Evolutionary conservation across 2,329 filamentous ascomycete species (phyloP).

Genomic region (Apiospora hydei): DNA sequence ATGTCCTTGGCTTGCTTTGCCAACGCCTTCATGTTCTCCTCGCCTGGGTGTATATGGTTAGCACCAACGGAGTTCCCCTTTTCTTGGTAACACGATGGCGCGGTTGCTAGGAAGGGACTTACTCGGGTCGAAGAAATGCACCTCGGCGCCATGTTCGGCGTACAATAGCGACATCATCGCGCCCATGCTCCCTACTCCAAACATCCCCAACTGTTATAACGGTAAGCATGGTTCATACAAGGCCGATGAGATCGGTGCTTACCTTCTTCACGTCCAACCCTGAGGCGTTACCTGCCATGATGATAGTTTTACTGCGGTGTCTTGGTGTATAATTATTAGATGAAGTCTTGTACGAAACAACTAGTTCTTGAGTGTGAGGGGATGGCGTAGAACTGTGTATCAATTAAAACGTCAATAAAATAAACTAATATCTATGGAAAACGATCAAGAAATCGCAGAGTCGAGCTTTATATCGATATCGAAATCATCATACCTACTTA

Average conservation of each 20-base stretch:
- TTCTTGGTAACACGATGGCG: not conserved
- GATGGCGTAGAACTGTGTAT: not conserved
- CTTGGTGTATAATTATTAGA: not conserved
- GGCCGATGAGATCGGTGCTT: not conserved
- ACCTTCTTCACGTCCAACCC: slow-evolving; percentile 12
- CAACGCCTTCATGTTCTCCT: slow-evolving; percentile 54
- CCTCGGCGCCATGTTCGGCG: slow-evolving; percentile 61
- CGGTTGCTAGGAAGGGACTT: slow-evolving; percentile 25
- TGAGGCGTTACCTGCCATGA: not conserved
- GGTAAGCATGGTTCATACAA: not conserved
- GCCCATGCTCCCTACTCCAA: slow-evolving; percentile 67
- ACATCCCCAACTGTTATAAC: slow-evolving; percentile 56
- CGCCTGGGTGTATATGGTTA: slow-evolving; percentile 28
- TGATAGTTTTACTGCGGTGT: not conserved
- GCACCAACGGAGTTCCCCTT: not conserved
- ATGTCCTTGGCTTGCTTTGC: slow-evolving; percentile 43
- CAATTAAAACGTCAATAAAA: not conserved
- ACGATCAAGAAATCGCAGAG: not conserved
- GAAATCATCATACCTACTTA: not conserved
- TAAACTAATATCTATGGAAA: not conserved
- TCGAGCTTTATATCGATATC: not conserved
- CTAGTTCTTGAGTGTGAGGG: not conserved
- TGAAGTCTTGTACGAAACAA: not conserved
- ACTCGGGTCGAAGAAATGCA: slow-evolving; percentile 62
- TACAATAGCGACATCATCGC: slow-evolving; percentile 65